Conservation (phyloP, 345 rosid genomes). For the Stellera chamaejasme region DNA sequence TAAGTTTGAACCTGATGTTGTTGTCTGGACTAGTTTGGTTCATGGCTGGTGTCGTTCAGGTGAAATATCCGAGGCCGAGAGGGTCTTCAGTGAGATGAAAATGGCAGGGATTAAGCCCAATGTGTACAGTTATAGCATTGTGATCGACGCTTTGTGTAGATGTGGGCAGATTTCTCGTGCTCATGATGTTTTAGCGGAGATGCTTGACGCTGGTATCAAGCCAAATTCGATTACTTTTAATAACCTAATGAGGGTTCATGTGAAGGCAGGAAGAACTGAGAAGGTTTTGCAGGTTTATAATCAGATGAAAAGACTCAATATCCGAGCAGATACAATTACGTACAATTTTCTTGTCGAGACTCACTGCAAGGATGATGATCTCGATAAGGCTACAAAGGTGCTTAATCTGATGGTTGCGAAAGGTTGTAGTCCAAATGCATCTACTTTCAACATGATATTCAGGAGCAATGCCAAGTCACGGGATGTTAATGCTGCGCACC, state of each 20-base stretch:
- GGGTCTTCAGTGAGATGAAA: slow-evolving; percentile 76
- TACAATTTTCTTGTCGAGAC: slow-evolving; percentile 67
- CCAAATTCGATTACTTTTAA: slow-evolving; percentile 86
- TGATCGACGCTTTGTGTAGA: slow-evolving; percentile 82
- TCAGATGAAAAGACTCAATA: slow-evolving; percentile 76
- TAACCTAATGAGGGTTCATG: slow-evolving; percentile 82
- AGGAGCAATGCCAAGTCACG: slow-evolving; percentile 57
- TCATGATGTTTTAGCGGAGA: slow-evolving; percentile 81
- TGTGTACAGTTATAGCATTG: slow-evolving; percentile 76
- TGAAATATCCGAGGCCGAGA: slow-evolving; percentile 58
- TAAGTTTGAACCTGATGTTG: slow-evolving; percentile 63
- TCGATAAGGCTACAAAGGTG: slow-evolving; percentile 61
- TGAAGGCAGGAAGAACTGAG: slow-evolving; percentile 76
- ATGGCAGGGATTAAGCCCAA: slow-evolving; percentile 61
- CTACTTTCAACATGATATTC: slow-evolving; percentile 68
- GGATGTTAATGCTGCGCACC: slow-evolving; percentile 78
- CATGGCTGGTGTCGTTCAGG: slow-evolving; percentile 89
- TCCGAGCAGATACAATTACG: slow-evolving; percentile 56
- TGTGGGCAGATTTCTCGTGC: slow-evolving; percentile 79
- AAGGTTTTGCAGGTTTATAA: slow-evolving; percentile 90
- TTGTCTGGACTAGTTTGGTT: slow-evolving; percentile 68
- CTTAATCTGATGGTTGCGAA: slow-evolving; percentile 55
- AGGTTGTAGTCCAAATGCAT: slow-evolving; percentile 53
- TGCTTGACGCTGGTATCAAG: slow-evolving; percentile 60
- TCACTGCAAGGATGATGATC: slow-evolving; percentile 66